A percentile compares a stretch with the other conserved stretches of the same genome.
These are phyloP conservation scores for Cardiosporidium cionae DNA, from an alignment of 169 alveolate genomes.

Conservation along the genomic window DNA sequence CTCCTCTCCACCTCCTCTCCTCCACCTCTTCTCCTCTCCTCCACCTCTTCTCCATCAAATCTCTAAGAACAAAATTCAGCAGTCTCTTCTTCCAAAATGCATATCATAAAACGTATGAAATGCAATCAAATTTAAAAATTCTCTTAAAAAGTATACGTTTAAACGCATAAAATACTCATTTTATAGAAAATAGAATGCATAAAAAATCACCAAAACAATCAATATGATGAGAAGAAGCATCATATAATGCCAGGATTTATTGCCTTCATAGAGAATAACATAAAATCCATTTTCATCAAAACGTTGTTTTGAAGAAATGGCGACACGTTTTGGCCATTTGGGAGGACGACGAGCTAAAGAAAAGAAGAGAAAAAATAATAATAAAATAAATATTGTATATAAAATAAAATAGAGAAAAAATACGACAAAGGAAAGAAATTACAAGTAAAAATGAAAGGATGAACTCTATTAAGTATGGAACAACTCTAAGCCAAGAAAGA, in stretches of 20 bases:
- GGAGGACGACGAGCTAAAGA: constrained; percentile 16
- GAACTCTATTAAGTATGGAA: neutral
- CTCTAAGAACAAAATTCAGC: too few species aligned
- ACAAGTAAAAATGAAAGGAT: neutral
- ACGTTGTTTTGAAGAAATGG: constrained; percentile 29
- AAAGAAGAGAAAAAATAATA: neutral
- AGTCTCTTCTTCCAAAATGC: too few species aligned
- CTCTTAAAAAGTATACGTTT: neutral
- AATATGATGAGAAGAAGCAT: constrained; percentile 33
- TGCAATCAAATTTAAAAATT: too few species aligned
- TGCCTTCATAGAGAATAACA: constrained; percentile 35
- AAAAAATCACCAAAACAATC: constrained; percentile 28
- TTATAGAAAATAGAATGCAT: neutral
- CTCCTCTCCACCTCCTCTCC: too few species aligned
- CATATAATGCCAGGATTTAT: constrained; percentile 25
- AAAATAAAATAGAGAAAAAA: neutral
- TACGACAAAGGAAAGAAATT: neutral
- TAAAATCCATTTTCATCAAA: constrained; percentile 35
- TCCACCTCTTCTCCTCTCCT: too few species aligned
- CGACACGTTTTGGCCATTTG: constrained; percentile 47
- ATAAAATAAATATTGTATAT: neutral
- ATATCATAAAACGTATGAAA: too few species aligned
- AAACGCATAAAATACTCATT: neutral
- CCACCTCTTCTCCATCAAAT: too few species aligned
- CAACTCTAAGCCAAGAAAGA: neutral